Evolutionary conservation across 495 filamentous ascomycete species (phyloP), one percentile per base, ranked within the genome.

Genomic region (Talaromyces trachyspermus): DNA sequence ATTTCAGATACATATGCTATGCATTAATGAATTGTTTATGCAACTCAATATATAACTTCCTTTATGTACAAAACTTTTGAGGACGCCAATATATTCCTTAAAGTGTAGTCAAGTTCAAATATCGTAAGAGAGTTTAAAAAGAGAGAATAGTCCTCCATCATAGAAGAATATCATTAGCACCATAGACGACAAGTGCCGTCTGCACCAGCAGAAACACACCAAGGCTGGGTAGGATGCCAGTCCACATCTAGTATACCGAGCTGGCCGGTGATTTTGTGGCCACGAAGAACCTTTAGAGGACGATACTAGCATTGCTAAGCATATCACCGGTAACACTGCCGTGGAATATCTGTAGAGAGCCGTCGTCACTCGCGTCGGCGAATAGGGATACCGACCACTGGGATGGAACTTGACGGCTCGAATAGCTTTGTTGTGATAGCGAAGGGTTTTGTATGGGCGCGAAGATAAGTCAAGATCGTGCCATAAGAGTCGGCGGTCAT

Each of bases 251-350:
- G 68, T 18, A 98, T 89, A 39, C 92, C 92, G 42, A 98, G 71
- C 53, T 83, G 85, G 2, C 91, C 81, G 30, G 66, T 70, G 32
- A 76, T 66, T 67, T 82, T 83, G 70, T 98, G 92, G 3, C 92
- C 92, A 65, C 79, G 84, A 49, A 98, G 75, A 54, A 95, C 84
- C 77, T 96, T 97, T 52, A 97, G 76, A 12, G 94, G 92, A 97
- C 92, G 56, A 98, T 95, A 32, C 81, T 88, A 18, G 92, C 88
- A 63, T 95, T 95, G 72, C 94, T 89, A 74, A 97, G 84, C 69
- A 95, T 72, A 61, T 97, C 92, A 49, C 80, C 85, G 25, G 90
- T 88, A 25, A 97, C 91, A 65, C 86, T 92, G 45, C 89, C 92
- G 64, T 98, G 92, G 74, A 96, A 96, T 26, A 98, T 84, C 69